phyloP scores from a whole-genome alignment of 179 eudicot genomes.

The Gypsophila paniculata region DNA sequence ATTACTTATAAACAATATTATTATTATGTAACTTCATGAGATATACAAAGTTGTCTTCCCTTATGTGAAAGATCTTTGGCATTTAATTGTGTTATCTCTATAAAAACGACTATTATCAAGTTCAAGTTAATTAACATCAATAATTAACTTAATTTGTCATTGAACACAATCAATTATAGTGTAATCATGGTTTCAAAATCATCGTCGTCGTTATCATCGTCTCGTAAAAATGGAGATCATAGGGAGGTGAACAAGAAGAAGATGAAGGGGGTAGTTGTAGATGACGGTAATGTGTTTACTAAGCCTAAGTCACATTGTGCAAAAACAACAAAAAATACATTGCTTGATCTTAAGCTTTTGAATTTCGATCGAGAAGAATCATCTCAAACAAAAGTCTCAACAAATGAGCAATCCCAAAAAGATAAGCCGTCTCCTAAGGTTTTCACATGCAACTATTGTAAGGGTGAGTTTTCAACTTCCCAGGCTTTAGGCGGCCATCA shows the following conservation, averaged over 20 bases:
- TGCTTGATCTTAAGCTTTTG: constrained; percentile 32
- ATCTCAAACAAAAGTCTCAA: background rate
- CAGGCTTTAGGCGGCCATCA: constrained; percentile 44
- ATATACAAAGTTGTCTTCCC: constrained; percentile 25
- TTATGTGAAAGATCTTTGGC: constrained; percentile 27
- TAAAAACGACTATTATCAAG: constrained; percentile 11
- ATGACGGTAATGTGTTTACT: background rate
- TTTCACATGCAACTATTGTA: constrained; percentile 35
- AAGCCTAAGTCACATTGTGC: background rate
- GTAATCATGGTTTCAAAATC: constrained; percentile 23
- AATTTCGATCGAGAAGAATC: background rate
- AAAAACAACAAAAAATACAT: background rate
- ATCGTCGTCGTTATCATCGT: background rate
- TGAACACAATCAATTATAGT: background rate
- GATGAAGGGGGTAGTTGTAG: constrained; percentile 14
- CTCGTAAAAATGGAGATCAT: constrained; percentile 7
- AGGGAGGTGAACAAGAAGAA: constrained; percentile 9
- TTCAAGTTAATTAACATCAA: constrained; percentile 12
- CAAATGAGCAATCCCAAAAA: background rate
- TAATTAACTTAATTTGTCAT: background rate
- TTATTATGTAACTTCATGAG: background rate
- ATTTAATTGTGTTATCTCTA: constrained; percentile 20
- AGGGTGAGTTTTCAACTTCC: constrained; percentile 37
- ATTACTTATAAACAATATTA: constrained; percentile 5
- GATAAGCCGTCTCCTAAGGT: constrained; percentile 23